These are phyloP conservation scores for Debaryomycetaceae sp. DNA, from an alignment of 1,139 yeast species.

Conservation along the genomic window DNA sequence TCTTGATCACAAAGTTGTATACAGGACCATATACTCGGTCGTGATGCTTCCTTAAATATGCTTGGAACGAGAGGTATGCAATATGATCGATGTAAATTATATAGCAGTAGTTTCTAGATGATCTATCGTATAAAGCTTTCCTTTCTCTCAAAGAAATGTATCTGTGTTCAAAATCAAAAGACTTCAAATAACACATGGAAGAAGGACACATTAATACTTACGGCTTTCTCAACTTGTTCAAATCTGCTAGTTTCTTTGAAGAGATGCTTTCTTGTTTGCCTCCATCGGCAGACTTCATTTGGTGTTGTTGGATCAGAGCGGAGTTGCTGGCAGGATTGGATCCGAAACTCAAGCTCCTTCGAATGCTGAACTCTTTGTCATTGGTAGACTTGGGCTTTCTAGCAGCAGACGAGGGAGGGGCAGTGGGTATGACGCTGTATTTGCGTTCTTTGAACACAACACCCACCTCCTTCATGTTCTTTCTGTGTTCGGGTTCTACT, in stretches of 20 bases:
- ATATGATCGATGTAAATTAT: no score
- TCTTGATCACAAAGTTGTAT: background rate
- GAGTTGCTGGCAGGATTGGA: constrained; percentile 1
- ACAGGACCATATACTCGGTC: background rate
- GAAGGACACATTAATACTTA: background rate
- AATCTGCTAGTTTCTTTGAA: constrained; percentile 13
- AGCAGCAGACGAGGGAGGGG: constrained; percentile 43
- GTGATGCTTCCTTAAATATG: no score
- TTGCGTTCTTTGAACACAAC: constrained; percentile 63
- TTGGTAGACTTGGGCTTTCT: constrained; percentile 4
- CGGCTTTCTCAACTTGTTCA: constrained; percentile 16
- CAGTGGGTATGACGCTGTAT: constrained; percentile 72
- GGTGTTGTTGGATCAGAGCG: background rate
- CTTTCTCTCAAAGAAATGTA: no score
- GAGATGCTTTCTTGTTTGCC: constrained; percentile 7
- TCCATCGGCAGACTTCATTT: background rate
- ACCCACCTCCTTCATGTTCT: constrained; percentile 62
- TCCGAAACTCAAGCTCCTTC: constrained; percentile 17
- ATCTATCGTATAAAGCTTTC: no score
- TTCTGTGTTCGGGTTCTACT: constrained; percentile 64
- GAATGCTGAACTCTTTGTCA: constrained; percentile 10
- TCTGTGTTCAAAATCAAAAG: no score
- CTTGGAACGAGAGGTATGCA: no score
- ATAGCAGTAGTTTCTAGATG: no score
- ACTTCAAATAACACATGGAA: no score